These are phyloP conservation scores for Hordeum marinum DNA, from an alignment of 176 grass and related monocot species.

Conservation along the genomic window DNA sequence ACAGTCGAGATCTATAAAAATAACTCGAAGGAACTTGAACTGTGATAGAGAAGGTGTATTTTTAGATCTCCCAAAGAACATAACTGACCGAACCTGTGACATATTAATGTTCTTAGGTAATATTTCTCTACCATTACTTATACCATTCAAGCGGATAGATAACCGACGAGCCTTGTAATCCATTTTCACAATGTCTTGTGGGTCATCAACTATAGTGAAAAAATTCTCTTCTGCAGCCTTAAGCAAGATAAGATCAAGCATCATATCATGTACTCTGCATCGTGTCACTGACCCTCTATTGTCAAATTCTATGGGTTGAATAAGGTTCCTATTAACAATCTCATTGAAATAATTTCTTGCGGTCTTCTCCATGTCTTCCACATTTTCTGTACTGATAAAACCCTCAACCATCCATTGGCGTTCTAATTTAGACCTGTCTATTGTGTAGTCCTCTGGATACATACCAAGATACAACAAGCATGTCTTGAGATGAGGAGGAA, in stretches of 20 bases:
- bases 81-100: not conserved
- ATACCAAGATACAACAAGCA: not conserved
- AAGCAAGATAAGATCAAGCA: not conserved
- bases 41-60: not conserved
- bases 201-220: not conserved
- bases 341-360: not conserved
- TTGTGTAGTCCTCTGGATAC: not conserved
- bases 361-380: not conserved
- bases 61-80: not conserved
- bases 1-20: not conserved
- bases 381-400: not conserved
- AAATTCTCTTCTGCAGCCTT: not conserved
- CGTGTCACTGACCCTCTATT: not conserved
- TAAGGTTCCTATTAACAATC: not conserved
- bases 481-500: not conserved
- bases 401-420: not conserved
- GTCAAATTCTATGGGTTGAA: not conserved
- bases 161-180: not conserved
- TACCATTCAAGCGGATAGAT: not conserved
- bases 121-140: not conserved
- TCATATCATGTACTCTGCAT: not conserved
- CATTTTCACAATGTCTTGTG: not conserved
- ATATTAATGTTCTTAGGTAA: not conserved
- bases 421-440: not conserved
- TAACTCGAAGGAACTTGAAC: not conserved